These are phyloP conservation scores for Alternaria panax DNA, from an alignment of 2,329 filamentous ascomycete species.

Conservation along the genomic window DNA sequence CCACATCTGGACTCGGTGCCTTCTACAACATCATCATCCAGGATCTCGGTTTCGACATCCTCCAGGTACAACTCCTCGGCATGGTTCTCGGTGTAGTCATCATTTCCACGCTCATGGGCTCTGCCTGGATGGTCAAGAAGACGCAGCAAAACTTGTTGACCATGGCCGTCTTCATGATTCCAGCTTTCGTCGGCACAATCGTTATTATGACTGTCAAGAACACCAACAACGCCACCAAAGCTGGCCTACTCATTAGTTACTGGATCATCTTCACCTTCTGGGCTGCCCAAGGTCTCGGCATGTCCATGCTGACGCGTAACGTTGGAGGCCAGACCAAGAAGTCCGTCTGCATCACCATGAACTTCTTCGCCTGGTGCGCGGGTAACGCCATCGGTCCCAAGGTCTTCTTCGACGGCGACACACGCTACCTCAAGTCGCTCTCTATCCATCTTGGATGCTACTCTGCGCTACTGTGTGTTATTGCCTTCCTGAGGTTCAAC, in stretches of 20 bases:
- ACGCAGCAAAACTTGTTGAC: slow-evolving; percentile 72
- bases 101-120: slow-evolving; percentile 71
- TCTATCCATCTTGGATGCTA: slow-evolving; percentile 75
- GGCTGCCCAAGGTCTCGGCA: slow-evolving; percentile 72
- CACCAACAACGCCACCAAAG: slow-evolving; percentile 63
- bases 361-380: slow-evolving; percentile 73
- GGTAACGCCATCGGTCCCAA: slow-evolving; percentile 70
- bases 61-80: slow-evolving; percentile 75
- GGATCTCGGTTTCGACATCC: slow-evolving; percentile 68
- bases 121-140: slow-evolving; percentile 72
- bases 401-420: slow-evolving; percentile 59
- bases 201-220: slow-evolving; percentile 73
- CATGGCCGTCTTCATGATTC: slow-evolving; percentile 71
- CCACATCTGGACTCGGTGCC: slow-evolving; percentile 74
- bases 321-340: slow-evolving; percentile 79
- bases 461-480: slow-evolving; percentile 63
- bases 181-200: slow-evolving; percentile 75
- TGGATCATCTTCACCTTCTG: slow-evolving; percentile 81
- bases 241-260: slow-evolving; percentile 75
- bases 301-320: slow-evolving; percentile 74
- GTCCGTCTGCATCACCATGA: slow-evolving; percentile 70
- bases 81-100: slow-evolving; percentile 80
- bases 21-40: slow-evolving; percentile 79
- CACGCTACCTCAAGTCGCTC: slow-evolving; percentile 74
- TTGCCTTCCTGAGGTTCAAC: slow-evolving; percentile 66